Evolutionary conservation across 768 basidiomycete species (phyloP).

Genomic region (Boletus sp.): DNA sequence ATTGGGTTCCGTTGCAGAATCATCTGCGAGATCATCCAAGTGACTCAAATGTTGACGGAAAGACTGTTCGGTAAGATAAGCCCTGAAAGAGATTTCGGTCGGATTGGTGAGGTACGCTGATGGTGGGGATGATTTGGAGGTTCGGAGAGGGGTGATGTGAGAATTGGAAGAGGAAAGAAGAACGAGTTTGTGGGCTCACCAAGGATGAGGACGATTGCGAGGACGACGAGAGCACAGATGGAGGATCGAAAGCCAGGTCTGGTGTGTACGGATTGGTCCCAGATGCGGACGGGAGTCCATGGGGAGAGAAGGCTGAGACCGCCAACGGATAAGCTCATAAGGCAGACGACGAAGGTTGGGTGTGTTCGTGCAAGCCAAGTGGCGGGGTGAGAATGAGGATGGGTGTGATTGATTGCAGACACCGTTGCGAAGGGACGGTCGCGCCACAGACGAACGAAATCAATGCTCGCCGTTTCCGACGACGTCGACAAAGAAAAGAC

Average conservation of each 20-base stretch:
- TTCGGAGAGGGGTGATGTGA: background rate
- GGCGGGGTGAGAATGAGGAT: conserved; percentile 33
- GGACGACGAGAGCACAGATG: conserved; percentile 65
- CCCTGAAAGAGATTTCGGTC: conserved; percentile 87
- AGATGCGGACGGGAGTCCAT: conserved; percentile 50
- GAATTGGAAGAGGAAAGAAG: background rate
- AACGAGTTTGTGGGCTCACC: conserved; percentile 44
- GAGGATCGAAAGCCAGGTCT: conserved; percentile 68
- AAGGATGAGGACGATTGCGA: conserved; percentile 65
- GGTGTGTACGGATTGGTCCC: conserved; percentile 47
- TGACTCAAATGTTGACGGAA: conserved; percentile 92
- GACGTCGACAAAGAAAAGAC: conserved; percentile 16
- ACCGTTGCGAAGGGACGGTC: conserved; percentile 36
- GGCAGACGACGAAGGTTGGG: conserved; percentile 48
- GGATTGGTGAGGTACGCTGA: conserved; percentile 95
- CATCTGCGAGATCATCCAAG: conserved; percentile 66
- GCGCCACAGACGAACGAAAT: conserved; percentile 7
- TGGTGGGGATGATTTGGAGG: background rate
- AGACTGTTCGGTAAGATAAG: conserved; percentile 95
- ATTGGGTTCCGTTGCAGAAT: conserved; percentile 38
- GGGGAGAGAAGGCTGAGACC: conserved; percentile 59
- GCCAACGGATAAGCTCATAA: conserved; percentile 66
- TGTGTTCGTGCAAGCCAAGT: conserved; percentile 34
- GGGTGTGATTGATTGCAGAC: conserved; percentile 34
- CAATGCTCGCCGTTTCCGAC: conserved; percentile 14